Evolutionary conservation across 345 rosid species (phyloP), one percentile per base, ranked within the genome.

Genomic region (Eucalyptus polyanthemos): DNA sequence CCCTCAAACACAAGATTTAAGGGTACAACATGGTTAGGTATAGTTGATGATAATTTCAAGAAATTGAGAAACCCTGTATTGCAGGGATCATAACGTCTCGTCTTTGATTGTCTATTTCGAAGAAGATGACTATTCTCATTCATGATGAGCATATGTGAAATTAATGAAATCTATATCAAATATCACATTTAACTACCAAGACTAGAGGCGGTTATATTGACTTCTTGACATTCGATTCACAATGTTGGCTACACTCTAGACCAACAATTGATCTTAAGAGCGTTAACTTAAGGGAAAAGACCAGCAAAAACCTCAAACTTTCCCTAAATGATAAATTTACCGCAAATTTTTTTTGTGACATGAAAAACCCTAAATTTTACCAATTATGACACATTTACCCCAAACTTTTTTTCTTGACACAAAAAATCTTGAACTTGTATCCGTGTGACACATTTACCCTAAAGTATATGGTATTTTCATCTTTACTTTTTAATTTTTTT

Each of bases 291-390:
- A 53, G 5, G 1, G 11, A 21, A 53, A 53, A 53, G 2, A 53
- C 58, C 11, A 53, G 5, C 0, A 53, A 53, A 19, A 53, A 8
- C 0, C 24, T 0, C 11, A 19, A 21, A 53, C 0, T 53, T 53
- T 53, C 2, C 2, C 0, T 1, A 53, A 8, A 8, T 19, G 2
- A 53, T 11, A 53, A 53, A 53, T 53, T 53, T 53, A 53, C 0
- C 5, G 2, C 0, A 0, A 53, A 53, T 53, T 53, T 51, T 51
- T 51, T 53, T 53, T 19, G 0, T 53, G 10, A 19, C 1, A 53
- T 51, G 22, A 51, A 51, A 51, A 51, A 17, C 2, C 22, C 1
- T 2, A 8, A 53, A 19, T 0, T 19, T 53, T 53, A 2, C 4
- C 24, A 53, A 53, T 1, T 0, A 2, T 53, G 0, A 53, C 56